Evolutionary conservation across 768 basidiomycete species (phyloP).

Genomic region (Clathrus columnatus): DNA sequence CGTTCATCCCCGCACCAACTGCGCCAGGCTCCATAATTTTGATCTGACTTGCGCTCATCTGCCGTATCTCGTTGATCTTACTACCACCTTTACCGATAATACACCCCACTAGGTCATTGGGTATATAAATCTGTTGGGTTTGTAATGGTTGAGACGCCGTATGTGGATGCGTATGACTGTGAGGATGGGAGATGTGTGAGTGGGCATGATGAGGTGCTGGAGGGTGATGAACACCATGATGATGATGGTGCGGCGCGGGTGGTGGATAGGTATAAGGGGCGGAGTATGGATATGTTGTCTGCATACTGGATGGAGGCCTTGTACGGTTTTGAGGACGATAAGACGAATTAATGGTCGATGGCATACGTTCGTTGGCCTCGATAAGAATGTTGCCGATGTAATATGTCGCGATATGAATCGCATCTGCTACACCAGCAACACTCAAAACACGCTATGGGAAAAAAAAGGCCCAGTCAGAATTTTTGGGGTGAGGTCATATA

Average conservation of each 20-base stretch:
- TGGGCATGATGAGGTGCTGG: constrained; percentile 35
- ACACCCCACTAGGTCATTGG: constrained; percentile 92
- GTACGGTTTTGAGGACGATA: constrained; percentile 62
- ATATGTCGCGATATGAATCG: constrained; percentile 98
- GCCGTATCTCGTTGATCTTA: constrained; percentile 98
- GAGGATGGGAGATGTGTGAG: constrained; percentile 21
- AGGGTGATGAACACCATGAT: constrained; percentile 26
- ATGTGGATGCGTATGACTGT: constrained; percentile 18
- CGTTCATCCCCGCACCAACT: constrained; percentile 43
- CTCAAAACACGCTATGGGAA: constrained; percentile 80
- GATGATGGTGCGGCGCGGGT: constrained; percentile 13
- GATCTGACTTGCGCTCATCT: constrained; percentile 92
- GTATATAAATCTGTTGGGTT: constrained; percentile 97
- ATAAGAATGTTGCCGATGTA: constrained; percentile 98
- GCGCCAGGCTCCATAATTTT: constrained; percentile 98
- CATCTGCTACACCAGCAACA: constrained; percentile 97
- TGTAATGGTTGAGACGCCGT: constrained; percentile 69
- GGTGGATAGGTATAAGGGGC: constrained; percentile 34
- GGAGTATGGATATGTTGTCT: constrained; percentile 10
- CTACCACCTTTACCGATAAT: constrained; percentile 98
- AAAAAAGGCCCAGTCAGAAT: constrained; percentile 14
- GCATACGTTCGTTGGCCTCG: constrained; percentile 81
- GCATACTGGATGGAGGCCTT: constrained; percentile 30
- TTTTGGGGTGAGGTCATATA: constrained; percentile 9
- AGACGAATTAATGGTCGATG: constrained; percentile 50